Evolutionary conservation across 2,329 filamentous ascomycete genomes (phyloP).

Genomic region (Fusarium sp.): DNA sequence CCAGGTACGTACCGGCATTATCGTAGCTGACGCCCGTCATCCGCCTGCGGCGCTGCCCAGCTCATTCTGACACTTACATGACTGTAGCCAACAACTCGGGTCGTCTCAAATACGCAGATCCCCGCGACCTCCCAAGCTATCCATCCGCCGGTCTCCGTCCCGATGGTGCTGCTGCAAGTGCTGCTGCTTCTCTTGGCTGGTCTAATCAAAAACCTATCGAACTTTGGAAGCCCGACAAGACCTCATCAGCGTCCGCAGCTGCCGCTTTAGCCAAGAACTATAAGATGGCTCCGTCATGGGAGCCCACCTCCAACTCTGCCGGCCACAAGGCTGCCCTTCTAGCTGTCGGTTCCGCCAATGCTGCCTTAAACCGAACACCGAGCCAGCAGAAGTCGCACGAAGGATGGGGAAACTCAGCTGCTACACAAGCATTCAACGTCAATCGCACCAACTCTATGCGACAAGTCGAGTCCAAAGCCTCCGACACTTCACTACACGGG

Average conservation of each 20-base stretch:
- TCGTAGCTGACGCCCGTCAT: conserved; percentile 23
- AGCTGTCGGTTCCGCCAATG: conserved; percentile 59
- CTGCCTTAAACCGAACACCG: conserved; percentile 44
- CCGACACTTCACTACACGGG: conserved; percentile 59
- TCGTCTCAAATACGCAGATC: conserved; percentile 75
- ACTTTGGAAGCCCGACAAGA: conserved; percentile 72
- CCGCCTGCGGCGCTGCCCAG: conserved; percentile 18
- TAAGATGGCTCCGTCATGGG: conserved; percentile 64
- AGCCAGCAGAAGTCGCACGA: conserved; percentile 44
- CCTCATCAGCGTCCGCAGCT: conserved; percentile 60
- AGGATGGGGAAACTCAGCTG: conserved; percentile 74
- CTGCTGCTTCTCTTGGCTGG: conserved; percentile 80
- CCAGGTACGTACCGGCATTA: conserved; percentile 41
- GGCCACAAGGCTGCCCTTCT: conserved; percentile 80
- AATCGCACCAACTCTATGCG: conserved; percentile 47
- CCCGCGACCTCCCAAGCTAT: conserved; percentile 78
- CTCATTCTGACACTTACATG: conserved; percentile 31
- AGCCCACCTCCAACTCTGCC: conserved; percentile 70
- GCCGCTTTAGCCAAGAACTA: conserved; percentile 57
- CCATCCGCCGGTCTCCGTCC: conserved; percentile 71
- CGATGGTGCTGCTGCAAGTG: conserved; percentile 72
- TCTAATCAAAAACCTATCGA: conserved; percentile 73
- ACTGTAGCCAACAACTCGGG: conserved; percentile 50
- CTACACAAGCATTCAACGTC: conserved; percentile 70
- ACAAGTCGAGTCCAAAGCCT: conserved; percentile 32